Base-by-base conservation (phyloP, 345 rosid genomes). In the Citrus medica region DNA sequence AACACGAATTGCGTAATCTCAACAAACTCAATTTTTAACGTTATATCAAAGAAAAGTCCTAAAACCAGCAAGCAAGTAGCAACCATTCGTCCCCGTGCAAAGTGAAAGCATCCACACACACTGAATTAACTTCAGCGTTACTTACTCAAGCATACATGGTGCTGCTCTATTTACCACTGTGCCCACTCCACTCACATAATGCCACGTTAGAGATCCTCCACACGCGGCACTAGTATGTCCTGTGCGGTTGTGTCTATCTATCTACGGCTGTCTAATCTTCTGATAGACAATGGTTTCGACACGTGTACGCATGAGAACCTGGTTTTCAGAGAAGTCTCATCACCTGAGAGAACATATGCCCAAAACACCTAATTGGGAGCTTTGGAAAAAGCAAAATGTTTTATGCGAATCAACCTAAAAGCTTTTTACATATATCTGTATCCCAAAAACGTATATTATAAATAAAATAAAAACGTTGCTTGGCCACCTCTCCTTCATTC, bases 391-490 rank as follows among this genome's bases (percentile, higher is more conserved):
- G 66, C 76, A 76, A 78, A 63, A 37, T 68, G 67, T 69, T 65
- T 25, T 32, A 30, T 12, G 42, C 3, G 86, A 79, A 79, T 80
- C 65, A 7, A 55, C 53, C 72, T n/a, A 46, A 53, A 78, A 4
- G 14, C 25, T 61, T 84, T 81, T 83, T 73, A n/a, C 3, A 46
- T 12, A 1, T 42, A 42, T 82, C 76, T 22, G 1, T 24, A 5
- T 10, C 3, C 42, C 24, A 7, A 16, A 38, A 27, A 28, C 6
- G 1, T 4, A 14, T 30, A 13, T 4, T 30, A 13, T 4, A 63
- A 63, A 53, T 8, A 7, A 38, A 73, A 16, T 32, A 70, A 27
- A 72, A 74, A 59, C 85, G 74, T 83, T 83, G 48, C 83, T 85
- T 76, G 22, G 60, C 78, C 76, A 51, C 77, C 75, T 61, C 24